A percentile compares a stretch with the other conserved stretches of the same genome.
These are phyloP conservation scores for Neonectria sp. DNA, from an alignment of 2,329 filamentous ascomycete genomes.

Conservation along the genomic window DNA sequence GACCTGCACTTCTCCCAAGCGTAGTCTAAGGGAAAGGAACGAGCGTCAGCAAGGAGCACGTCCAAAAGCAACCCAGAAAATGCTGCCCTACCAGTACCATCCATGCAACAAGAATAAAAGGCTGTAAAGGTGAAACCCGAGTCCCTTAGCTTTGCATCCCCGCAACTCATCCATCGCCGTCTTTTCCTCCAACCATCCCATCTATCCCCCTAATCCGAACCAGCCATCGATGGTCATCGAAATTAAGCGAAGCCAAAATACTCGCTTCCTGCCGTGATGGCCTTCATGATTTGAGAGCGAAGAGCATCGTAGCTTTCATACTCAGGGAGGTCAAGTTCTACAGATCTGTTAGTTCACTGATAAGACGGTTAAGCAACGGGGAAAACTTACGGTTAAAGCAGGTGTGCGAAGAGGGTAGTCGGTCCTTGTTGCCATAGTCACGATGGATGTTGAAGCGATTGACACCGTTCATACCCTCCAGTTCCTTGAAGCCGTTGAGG, in stretches of 20 bases:
- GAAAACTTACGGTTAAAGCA: constrained; percentile 95
- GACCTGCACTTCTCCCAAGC: constrained; percentile 54
- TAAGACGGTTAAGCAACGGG: constrained; percentile 52
- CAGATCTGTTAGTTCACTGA: constrained; percentile 53
- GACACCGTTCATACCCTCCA: constrained; percentile 99
- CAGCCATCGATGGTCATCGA: constrained; percentile 39
- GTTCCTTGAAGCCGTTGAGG: constrained; percentile 97
- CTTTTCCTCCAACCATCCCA: constrained; percentile 28
- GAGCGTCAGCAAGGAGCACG: constrained; percentile 8
- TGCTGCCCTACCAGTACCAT: constrained; percentile 24
- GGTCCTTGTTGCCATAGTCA: constrained; percentile 96
- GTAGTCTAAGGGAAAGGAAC: constrained; percentile 14
- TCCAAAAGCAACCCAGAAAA: constrained; percentile 31
- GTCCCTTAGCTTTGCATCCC: constrained; percentile 17
- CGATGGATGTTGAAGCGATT: constrained; percentile 99
- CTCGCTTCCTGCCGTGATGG: constrained; percentile 97
- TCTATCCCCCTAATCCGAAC: constrained; percentile 40
- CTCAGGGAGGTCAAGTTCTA: constrained; percentile 97
- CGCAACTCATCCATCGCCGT: constrained; percentile 12
- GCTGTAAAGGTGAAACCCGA: constrained; percentile 28
- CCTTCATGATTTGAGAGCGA: constrained; percentile 89
- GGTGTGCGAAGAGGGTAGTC: constrained; percentile 95
- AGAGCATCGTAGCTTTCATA: constrained; percentile 97
- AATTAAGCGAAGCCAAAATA: constrained; percentile 95
- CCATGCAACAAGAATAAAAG: constrained; percentile 30